phyloP scores from a whole-genome alignment of 495 filamentous ascomycete genomes.

The Peziza echinospora region DNA sequence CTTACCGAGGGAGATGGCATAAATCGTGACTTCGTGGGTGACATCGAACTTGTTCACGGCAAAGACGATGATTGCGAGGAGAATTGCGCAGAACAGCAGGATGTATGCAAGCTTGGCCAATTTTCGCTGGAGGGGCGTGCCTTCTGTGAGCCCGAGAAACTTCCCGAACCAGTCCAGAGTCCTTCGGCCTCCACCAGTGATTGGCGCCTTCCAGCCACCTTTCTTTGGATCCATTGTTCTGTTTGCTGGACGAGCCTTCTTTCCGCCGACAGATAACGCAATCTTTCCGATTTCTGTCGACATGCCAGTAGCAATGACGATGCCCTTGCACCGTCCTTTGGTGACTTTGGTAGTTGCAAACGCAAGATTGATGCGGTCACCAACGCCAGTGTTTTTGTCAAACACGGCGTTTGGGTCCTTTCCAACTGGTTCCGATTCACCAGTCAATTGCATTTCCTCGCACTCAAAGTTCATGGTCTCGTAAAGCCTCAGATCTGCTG shows the following conservation, averaged over 20 bases:
- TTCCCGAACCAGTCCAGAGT: constrained; percentile 41
- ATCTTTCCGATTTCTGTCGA: constrained; percentile 70
- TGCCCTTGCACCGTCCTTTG: constrained; percentile 44
- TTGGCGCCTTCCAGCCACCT: constrained; percentile 34
- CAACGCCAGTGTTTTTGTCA: constrained; percentile 35
- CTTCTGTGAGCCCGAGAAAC: constrained; percentile 54
- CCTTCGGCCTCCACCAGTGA: constrained; percentile 35
- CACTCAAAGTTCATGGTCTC: constrained; percentile 60
- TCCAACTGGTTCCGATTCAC: constrained; percentile 43
- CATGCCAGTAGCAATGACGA: constrained; percentile 56
- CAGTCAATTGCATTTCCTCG: constrained; percentile 50
- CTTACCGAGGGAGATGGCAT: constrained; percentile 47
- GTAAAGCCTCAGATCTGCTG: constrained; percentile 51
- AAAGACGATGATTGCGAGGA: constrained; percentile 63
- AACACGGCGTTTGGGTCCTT: constrained; percentile 25
- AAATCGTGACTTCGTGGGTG: constrained; percentile 53
- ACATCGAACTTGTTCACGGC: constrained; percentile 50
- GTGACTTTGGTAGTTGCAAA: constrained; percentile 46
- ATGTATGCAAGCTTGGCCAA: constrained; percentile 52
- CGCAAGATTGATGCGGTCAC: constrained; percentile 46
- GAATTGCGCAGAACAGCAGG: constrained; percentile 50
- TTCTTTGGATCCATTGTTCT: constrained; percentile 42
- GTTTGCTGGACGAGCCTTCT: constrained; percentile 32
- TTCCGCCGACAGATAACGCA: constrained; percentile 40
- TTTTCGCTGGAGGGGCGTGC: constrained; percentile 66